Base-by-base conservation (phyloP, 2,329 filamentous ascomycete genomes). In the Phoma sp. region DNA sequence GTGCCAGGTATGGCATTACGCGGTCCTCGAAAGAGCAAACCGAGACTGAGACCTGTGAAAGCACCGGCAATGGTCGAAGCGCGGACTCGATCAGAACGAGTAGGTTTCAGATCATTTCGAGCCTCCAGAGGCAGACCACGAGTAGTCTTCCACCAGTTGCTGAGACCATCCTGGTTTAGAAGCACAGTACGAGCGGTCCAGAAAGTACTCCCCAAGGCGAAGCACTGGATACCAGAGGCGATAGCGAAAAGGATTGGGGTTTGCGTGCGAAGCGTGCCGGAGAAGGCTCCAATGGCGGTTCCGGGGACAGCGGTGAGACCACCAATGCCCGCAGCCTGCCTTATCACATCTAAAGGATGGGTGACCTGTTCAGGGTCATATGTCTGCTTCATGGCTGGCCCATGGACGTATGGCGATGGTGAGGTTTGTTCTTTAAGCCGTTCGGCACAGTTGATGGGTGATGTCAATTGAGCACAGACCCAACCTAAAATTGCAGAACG, bases 221-320 rank as follows among this genome's bases (percentile, higher is more conserved):
- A 91, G 85, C 90, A 96, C 76, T 96, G 91, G 36, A 90, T 79
- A 14, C 90, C 89, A 22, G 88, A 87, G 33, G 87, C 82, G 10
- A 88, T 64, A 0, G 90, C 88, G 75, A 91, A 93, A 6, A 93
- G 75, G 2, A 86, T 71, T 4, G 84, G 81, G 4, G 90, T 87
- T 11, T 83, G 84, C 14, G 88, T 88, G 53, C 86, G 83, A 42
- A 93, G 55, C 14, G 80, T 78, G 29, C 79, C 79, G 44, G 73
- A 72, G 43, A 77, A 71, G 46, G 78, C 75, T 35, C 79, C 80
- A 46, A 77, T 61, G 14, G 76, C 74, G 41, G 96, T 88, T 25
- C 91, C 92, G 32, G 83, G 82, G 44, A 88, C 83, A 46, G 89
- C 87, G 47, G 69, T 56, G 22, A 60, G 68, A 25, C 47, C 66